Evolutionary conservation across 2,329 filamentous ascomycete species (phyloP), one percentile per base, ranked within the genome.

Genomic region (Akanthomyces lecanii): DNA sequence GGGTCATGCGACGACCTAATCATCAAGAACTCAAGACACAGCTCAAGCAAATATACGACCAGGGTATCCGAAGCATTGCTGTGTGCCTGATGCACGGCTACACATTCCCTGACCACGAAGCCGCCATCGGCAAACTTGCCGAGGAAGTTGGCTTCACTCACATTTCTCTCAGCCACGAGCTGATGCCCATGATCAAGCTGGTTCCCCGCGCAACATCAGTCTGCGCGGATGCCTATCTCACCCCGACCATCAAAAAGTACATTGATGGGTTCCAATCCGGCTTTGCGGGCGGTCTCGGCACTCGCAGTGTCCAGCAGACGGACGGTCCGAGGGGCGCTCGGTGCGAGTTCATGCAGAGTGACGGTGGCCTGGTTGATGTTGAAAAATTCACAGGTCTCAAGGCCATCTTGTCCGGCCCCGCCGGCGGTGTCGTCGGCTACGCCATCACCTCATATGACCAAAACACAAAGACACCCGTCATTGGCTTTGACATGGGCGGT

Each of bases 401-500:
- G 69, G 92, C 92, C 2, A 96, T 97, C 64, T 73, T 97, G 2
- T 96, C 91, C 0, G 93, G 93, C 0, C 93, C 93, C 1, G 93
- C 93, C n/a, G 93, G 92, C 38, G 93, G 93, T 47, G 93, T 97
- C 0, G 92, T 97, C 0, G 93, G 93, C 4, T 97, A 97, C 73
- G 92, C 93, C 21, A 86, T 94, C 23, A 97, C 94, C 0, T 95
- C 90, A 1, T 97, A 95, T 73, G 93, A 97, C 67, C 83, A 89
- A 0, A 81, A 89, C 57, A 95, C 91, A 4, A 90, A 87, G 71
- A 91, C 85, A 0, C 92, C 92, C 0, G 90, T 97, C 4, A 97
- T 97, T 69, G 93, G 93, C 0, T 97, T 97, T 70, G 93, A 97
- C 69, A 97, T 97, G 93, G 92, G 92, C 44, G 93, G 93, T 12